A percentile compares a stretch with the other conserved stretches of the same genome.
Evolutionary conservation across 352 stramenopile species (phyloP).

Genomic region (Paralagenidium karlingii): DNA sequence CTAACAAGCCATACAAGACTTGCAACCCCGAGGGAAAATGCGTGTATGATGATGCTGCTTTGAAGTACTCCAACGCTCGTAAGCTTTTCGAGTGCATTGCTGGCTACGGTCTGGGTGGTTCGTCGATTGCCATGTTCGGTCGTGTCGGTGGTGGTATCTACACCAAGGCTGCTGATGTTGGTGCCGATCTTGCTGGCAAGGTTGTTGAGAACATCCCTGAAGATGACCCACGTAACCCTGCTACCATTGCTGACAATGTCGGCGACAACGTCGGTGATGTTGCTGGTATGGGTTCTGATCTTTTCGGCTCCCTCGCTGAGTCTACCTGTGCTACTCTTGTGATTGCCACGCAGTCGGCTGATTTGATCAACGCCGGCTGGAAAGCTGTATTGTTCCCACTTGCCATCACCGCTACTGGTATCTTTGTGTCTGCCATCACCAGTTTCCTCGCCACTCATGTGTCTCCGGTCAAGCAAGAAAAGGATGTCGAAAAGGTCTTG

Average conservation of each 20-base stretch:
- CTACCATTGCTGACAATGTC: constrained; percentile 99
- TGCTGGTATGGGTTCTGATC: constrained; percentile 98
- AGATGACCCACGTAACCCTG: constrained; percentile 98
- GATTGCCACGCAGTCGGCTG: constrained; percentile 87
- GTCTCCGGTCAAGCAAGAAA: constrained; percentile 89
- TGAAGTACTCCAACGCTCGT: constrained; percentile 76
- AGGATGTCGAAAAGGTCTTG: constrained; percentile 93
- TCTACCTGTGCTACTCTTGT: constrained; percentile 98
- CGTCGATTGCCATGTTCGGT: constrained; percentile 98
- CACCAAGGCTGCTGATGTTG: constrained; percentile 99
- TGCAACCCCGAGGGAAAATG: constrained; percentile 12
- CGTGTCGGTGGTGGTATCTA: constrained; percentile 99
- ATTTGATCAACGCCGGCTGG: constrained; percentile 88
- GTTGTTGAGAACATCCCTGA: constrained; percentile 98
- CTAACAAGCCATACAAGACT: constrained; percentile 1
- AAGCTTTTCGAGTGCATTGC: constrained; percentile 94
- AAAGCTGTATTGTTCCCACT: constrained; percentile 95
- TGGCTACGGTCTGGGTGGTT: constrained; percentile 96
- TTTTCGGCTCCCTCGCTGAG: constrained; percentile 98
- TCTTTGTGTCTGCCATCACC: constrained; percentile 93
- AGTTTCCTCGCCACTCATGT: constrained; percentile 98
- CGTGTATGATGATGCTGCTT: too few species aligned
- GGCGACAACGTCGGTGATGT: constrained; percentile 99
- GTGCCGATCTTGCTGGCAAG: constrained; percentile 98
- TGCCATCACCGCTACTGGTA: constrained; percentile 92